Base-by-base conservation (phyloP, 148 eudicot species). In the Spergularia marina region DNA sequence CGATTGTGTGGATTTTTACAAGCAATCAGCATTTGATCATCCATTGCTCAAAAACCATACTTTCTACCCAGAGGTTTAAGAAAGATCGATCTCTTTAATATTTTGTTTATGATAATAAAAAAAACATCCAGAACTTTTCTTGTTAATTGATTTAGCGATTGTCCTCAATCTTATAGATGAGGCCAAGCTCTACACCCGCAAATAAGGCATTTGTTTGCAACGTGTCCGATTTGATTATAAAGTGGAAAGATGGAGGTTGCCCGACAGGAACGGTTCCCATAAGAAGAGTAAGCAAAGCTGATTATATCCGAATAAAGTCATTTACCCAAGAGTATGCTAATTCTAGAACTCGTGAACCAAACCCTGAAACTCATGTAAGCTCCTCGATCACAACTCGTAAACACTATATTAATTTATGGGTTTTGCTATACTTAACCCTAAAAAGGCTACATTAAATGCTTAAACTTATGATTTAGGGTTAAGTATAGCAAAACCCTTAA, bases 191-290 rank as follows among this genome's bases (percentile, higher is more conserved):
- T 39, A 30, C 54, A 60, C 9, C 2, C 47, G 30, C 57, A 2
- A 23, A 59, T n/a, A 10, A 4, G 13, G 4, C 9, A 34, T 10
- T 56, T 23, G 30, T 51, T 14, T 68, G 25, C 17, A 16, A 25
- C n/a, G 63, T 30, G n/a, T 13, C 14, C 1, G 11, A 17, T 9
- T 2, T n/a, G 5, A 59, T 21, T 21, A 23, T 77, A 12, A 51
- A 60, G 52, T 30, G 60, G 5, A 61, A 69, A 14, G 69, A 70
- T 70, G 79, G 74, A 53, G 75, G 75, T 36, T 77, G 80, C 25
- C 80, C 80, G 20, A 53, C 18, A 0, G 80, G 80, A 5, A 70
- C 80, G 4, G 60, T 77, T 77, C 80, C 80, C 0, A 77, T 77
- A 1, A 62, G 40, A 77, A 77, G 76, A 71, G 21, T 77, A 0